phyloP scores from a whole-genome alignment of 768 basidiomycete species.

The Suillus occidentalis region DNA sequence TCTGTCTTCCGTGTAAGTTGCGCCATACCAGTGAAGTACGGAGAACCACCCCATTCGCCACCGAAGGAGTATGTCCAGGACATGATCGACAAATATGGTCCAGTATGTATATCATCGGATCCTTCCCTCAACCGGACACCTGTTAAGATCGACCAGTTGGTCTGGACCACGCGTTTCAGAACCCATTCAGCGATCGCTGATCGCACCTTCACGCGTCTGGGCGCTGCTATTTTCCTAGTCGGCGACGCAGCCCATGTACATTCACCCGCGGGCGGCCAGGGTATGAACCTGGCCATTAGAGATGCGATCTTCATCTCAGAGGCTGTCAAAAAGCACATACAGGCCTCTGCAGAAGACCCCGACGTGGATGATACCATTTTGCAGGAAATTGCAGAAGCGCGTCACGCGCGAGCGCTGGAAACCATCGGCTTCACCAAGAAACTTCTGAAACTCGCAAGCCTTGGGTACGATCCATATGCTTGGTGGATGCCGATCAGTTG shows the following conservation, averaged over 20 bases:
- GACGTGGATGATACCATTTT: constrained; percentile 31
- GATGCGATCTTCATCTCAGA: constrained; percentile 49
- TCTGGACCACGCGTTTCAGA: constrained; percentile 45
- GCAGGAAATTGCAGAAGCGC: constrained; percentile 33
- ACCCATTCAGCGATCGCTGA: constrained; percentile 43
- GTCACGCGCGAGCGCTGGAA: constrained; percentile 40
- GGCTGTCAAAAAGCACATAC: constrained; percentile 39
- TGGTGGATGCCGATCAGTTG: constrained; percentile 30
- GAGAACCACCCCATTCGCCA: constrained; percentile 28
- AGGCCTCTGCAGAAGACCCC: constrained; percentile 12
- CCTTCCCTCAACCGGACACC: constrained; percentile 19
- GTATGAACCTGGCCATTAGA: constrained; percentile 60
- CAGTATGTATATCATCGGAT: neutral
- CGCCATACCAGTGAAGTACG: constrained; percentile 30
- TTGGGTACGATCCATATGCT: constrained; percentile 19
- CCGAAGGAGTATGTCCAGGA: constrained; percentile 7
- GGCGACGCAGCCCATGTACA: constrained; percentile 54
- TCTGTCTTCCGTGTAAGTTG: constrained; percentile 38
- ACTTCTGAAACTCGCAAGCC: constrained; percentile 25
- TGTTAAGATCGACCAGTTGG: constrained; percentile 31
- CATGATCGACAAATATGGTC: constrained; percentile 2
- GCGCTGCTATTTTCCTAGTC: constrained; percentile 20
- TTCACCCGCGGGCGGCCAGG: constrained; percentile 55
- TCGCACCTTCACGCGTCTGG: constrained; percentile 32
- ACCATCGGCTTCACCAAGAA: constrained; percentile 44